Base-by-base conservation (phyloP, 2,329 filamentous ascomycete species). In the Raffaelea ambrosiae region DNA sequence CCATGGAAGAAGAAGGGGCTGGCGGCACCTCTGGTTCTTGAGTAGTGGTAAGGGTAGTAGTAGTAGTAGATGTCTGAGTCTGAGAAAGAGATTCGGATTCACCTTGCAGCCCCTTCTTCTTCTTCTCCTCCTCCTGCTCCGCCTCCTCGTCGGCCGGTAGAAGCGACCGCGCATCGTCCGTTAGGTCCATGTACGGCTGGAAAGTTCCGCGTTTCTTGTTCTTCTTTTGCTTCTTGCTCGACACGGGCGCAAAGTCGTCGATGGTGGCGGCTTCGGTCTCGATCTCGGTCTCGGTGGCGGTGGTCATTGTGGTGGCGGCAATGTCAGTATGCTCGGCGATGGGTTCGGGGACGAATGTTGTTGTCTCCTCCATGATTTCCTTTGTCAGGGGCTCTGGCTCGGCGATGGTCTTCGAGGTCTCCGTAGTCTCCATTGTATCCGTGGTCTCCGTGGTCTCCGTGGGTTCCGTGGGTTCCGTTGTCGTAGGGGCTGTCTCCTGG, bases 101-200 rank as follows among this genome's bases (percentile, higher is more conserved):
- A 19, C 8, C 40, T 41, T 40, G 43, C 53, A 57, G 53, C 40
- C 61, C 65, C 45, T 56, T 59, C 5, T 13, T 43, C 67, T 66
- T 43, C 59, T 57, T 50, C 64, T 67, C 50, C 61, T 63, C 26
- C 53, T 38, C 16, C 35, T 38, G 14, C 8, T 33, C 16, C 16
- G 31, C 16, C 31, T 33, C 31, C 35, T 16, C 7, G 16, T n/a
- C 35, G 16, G 35, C 7, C 7, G 46, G 42, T 16, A 44, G n/a
- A 11, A 47, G 35, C 18, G 44, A 43, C 16, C 29, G 48, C 4
- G 40, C 41, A 11, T 43, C 48, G 9, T 21, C n/a, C 3, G 48
- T 36, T 20, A 29, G 8, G 11, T 47, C 48, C 44, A 41, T 10
- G 40, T 40, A 35, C 19, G 44, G 29, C 20, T 47, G 40, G 14